Conservation (phyloP, 2,329 filamentous ascomycete genomes). For the Niveomyces coronatus region DNA sequence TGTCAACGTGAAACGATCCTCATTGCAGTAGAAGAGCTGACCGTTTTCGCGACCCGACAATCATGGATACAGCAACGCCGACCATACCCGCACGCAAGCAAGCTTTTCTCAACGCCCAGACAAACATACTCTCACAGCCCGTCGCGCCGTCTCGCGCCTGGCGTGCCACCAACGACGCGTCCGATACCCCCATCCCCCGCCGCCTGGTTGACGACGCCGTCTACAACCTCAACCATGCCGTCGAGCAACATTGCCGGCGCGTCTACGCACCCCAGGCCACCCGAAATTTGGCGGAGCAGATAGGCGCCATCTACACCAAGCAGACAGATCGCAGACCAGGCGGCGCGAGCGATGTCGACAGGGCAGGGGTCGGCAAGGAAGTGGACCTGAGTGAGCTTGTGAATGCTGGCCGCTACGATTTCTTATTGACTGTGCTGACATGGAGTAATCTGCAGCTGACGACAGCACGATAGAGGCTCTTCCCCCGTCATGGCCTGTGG, state of each 20-base stretch:
- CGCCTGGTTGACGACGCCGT: conserved; percentile 47
- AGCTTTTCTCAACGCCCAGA: conserved; percentile 52
- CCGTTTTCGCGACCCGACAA: too few relatives aligned
- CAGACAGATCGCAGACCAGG: conserved; percentile 30
- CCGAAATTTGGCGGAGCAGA: conserved; percentile 62
- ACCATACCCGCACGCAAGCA: conserved; percentile 55
- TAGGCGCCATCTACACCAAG: conserved; percentile 52
- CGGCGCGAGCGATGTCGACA: conserved; percentile 26
- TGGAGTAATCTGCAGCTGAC: conserved; percentile 23
- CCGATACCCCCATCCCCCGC: conserved; percentile 31
- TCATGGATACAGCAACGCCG: conserved; percentile 23
- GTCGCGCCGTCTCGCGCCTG: conserved; percentile 46
- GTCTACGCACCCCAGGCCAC: conserved; percentile 60
- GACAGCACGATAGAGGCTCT: conserved; percentile 35
- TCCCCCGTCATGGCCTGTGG: conserved; percentile 35
- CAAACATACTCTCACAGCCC: conserved; percentile 50
- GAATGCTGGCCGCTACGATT: neutral
- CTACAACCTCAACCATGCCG: conserved; percentile 46
- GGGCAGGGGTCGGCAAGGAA: conserved; percentile 26
- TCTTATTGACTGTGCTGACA: neutral
- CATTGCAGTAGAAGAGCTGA: too few relatives aligned
- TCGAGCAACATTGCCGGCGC: conserved; percentile 54
- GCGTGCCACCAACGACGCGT: conserved; percentile 35
- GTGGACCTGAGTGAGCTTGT: conserved; percentile 33
- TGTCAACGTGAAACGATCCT: too few relatives aligned